Percentiles rank a stretch among this genome's conserved stretches.
phyloP scores from a whole-genome alignment of 768 basidiomycete species.

The Neoboletus magnificus region DNA sequence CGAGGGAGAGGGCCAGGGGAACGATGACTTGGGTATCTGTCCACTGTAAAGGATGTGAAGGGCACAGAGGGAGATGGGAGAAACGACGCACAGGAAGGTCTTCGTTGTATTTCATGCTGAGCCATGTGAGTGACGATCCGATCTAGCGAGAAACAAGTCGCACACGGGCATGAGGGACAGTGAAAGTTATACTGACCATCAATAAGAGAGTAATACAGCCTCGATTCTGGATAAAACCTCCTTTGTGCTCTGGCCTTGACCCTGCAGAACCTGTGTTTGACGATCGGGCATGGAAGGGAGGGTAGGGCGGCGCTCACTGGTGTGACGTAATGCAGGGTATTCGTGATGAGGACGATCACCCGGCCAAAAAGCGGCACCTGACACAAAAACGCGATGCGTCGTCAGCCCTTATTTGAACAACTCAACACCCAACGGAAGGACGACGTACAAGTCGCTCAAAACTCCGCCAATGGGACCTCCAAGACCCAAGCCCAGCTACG shows the following conservation, averaged over 20 bases:
- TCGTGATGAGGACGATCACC: constrained; percentile 46
- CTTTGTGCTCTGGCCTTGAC: constrained; percentile 56
- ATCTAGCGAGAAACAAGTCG: constrained; percentile 33
- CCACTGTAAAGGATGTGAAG: constrained; percentile 43
- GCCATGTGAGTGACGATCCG: constrained; percentile 61
- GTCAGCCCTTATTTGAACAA: constrained; percentile 19
- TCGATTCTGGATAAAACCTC: constrained; percentile 79
- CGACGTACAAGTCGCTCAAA: constrained; percentile 21
- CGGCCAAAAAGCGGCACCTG: constrained; percentile 65
- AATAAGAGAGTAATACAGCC: constrained; percentile 63
- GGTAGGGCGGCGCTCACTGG: constrained; percentile 45
- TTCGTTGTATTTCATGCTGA: constrained; percentile 70
- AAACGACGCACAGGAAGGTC: constrained; percentile 47
- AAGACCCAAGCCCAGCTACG: constrained; percentile 22
- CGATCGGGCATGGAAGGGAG: background rate
- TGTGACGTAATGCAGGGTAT: constrained; percentile 59
- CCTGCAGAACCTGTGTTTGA: constrained; percentile 37
- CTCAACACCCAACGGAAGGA: background rate
- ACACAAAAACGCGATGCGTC: constrained; percentile 73
- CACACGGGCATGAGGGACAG: background rate
- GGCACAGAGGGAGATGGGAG: background rate
- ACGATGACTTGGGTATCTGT: constrained; percentile 47
- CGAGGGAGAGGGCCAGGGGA: constrained; percentile 41
- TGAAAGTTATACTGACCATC: constrained; percentile 39
- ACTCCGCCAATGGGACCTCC: constrained; percentile 23